phyloP scores from a whole-genome alignment of 352 stramenopile species.

The Globisporangium echinulatum region DNA sequence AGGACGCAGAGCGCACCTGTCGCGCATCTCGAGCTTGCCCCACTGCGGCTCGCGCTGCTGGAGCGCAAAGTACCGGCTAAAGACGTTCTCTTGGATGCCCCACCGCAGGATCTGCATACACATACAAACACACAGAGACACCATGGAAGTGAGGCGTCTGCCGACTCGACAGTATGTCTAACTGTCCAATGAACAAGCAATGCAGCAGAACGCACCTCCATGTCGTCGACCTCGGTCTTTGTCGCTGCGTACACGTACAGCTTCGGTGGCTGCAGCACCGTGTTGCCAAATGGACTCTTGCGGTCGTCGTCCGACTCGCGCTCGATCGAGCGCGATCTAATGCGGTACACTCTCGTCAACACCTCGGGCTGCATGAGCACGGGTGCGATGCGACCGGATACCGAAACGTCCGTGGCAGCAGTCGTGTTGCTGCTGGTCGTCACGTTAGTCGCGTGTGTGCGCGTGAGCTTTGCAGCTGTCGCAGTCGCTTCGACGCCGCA shows the following conservation, averaged over 20 bases:
- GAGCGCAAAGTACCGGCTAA: constrained; percentile 51
- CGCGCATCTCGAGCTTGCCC: constrained; percentile 47
- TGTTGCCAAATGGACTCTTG: constrained; percentile 24
- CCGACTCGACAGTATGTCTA: background rate
- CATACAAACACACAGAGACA: background rate
- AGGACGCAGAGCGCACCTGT: constrained; percentile 26
- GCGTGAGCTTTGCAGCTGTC: constrained; percentile 4
- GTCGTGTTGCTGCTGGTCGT: background rate
- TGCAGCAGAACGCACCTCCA: constrained; percentile 39
- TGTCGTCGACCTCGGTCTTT: constrained; percentile 63
- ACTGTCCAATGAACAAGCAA: background rate
- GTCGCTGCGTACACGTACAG: constrained; percentile 52
- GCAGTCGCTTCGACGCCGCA: constrained; percentile 7
- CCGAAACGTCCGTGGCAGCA: background rate
- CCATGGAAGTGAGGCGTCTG: background rate
- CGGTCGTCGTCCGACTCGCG: constrained; percentile 37
- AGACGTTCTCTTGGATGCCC: constrained; percentile 61
- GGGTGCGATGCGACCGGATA: constrained; percentile 4
- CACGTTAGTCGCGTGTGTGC: background rate
- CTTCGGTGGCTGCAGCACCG: constrained; percentile 25
- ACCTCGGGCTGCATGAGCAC: constrained; percentile 29
- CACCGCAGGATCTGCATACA: constrained; percentile 48
- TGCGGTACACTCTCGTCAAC: constrained; percentile 48
- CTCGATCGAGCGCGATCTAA: constrained; percentile 20
- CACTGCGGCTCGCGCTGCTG: constrained; percentile 47